Evolutionary conservation across 208 protist genomes (phyloP).

Genomic region (Crithidia fasciculata): DNA sequence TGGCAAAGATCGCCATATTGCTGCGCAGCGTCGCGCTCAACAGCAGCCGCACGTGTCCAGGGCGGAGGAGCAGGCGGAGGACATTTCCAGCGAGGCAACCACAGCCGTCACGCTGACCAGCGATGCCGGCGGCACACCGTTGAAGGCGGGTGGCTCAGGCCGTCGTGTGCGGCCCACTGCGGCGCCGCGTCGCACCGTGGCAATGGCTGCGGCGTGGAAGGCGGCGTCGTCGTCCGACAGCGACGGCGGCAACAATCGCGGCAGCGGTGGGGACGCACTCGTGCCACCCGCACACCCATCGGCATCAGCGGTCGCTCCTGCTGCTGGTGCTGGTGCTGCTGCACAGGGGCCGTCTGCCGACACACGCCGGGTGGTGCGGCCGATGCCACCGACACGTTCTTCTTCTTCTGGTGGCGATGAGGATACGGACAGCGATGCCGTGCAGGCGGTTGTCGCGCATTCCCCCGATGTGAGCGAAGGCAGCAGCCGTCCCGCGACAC

Average conservation of each 20-base stretch:
- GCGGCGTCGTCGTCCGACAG: neutral
- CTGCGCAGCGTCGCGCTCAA: neutral
- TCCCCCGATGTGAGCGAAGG: neutral
- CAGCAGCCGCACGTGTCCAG: neutral
- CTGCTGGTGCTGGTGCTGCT: neutral
- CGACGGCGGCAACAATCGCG: no score
- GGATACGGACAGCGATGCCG: constrained; percentile 5
- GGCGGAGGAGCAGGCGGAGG: constrained; percentile 32
- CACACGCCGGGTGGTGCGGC: no score
- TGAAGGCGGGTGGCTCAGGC: neutral
- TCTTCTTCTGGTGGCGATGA: no score
- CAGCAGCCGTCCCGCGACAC: neutral
- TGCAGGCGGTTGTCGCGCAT: constrained; percentile 1
- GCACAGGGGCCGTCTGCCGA: neutral
- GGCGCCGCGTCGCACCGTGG: neutral
- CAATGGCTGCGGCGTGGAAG: constrained; percentile 5
- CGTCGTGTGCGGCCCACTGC: neutral
- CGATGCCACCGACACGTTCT: no score
- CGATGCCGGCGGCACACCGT: constrained; percentile 7
- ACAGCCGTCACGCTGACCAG: constrained; percentile 21
- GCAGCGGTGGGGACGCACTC: no score
- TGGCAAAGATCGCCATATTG: neutral
- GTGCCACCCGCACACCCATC: neutral
- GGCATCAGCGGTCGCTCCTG: neutral
- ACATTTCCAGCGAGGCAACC: constrained; percentile 33